These are phyloP conservation scores for Aspergillus piperis DNA, from an alignment of 2,329 filamentous ascomycete species.

Conservation along the genomic window DNA sequence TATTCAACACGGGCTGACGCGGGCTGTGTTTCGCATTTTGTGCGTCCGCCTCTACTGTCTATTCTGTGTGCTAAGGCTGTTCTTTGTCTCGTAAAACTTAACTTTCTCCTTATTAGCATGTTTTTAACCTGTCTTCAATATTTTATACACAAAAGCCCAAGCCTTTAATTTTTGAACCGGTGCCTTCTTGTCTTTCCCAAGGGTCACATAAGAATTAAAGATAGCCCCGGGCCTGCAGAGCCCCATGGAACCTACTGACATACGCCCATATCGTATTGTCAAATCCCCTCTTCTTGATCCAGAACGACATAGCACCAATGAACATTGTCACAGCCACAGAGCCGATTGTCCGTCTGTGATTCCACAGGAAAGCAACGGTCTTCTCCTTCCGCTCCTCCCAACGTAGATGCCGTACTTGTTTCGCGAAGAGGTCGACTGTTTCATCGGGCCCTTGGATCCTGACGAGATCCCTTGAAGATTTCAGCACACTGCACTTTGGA, in stretches of 20 bases:
- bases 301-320: constrained; percentile 68
- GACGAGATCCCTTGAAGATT: constrained; percentile 67
- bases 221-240: constrained; percentile 23
- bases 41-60: not conserved
- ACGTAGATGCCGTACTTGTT: constrained; percentile 71
- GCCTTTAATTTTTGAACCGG: not conserved
- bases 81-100: not conserved
- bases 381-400: constrained; percentile 62
- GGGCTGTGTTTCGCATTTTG: not conserved
- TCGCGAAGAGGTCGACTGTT: constrained; percentile 67
- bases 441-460: constrained; percentile 62
- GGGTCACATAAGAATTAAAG: not conserved
- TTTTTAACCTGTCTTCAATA: too few relatives aligned
- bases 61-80: not conserved
- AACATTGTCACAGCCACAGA: constrained; percentile 65
- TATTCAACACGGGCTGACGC: constrained; percentile 1
- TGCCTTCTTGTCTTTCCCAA: not conserved
- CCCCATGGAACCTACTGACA: constrained; percentile 29
- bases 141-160: not conserved
- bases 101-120: too few relatives aligned
- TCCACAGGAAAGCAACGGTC: constrained; percentile 56
- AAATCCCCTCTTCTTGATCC: constrained; percentile 56
- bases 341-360: constrained; percentile 65
- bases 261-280: constrained; percentile 39
- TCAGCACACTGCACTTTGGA: constrained; percentile 76